A percentile compares a stretch with the other conserved stretches of the same genome.
Conservation (phyloP, 495 filamentous ascomycete species). For the Xylaria grammica region DNA sequence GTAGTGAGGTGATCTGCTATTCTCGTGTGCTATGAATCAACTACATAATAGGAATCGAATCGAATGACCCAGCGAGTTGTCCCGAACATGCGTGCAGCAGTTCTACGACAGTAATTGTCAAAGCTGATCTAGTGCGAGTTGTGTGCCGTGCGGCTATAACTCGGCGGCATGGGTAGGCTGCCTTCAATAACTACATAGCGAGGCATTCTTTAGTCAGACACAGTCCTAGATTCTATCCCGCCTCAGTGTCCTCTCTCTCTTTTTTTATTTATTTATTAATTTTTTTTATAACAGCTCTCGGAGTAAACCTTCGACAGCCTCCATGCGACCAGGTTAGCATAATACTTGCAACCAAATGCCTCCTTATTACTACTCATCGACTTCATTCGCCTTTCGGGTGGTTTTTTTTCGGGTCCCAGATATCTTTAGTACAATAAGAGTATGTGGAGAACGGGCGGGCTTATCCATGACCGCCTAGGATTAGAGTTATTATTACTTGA, state of each 20-base stretch:
- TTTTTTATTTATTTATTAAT: no score
- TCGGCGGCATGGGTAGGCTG: background rate
- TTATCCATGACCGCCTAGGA: constrained; percentile 10
- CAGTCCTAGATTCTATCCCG: background rate
- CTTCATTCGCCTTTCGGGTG: constrained; percentile 6
- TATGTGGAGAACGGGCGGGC: constrained; percentile 13
- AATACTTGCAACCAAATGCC: background rate
- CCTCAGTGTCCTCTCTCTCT: background rate
- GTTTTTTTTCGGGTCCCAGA: constrained; percentile 11
- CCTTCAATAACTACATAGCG: no score
- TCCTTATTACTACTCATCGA: constrained; percentile 13
- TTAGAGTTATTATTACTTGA: constrained; percentile 21
- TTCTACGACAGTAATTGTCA: background rate
- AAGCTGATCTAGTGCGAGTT: background rate
- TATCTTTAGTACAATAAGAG: constrained; percentile 14
- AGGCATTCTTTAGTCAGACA: no score
- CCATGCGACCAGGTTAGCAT: background rate
- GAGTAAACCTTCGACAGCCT: background rate
- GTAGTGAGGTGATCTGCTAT: constrained; percentile 4
- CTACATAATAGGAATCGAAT: background rate
- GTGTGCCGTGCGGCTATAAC: constrained; percentile 12
- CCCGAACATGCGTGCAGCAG: no score
- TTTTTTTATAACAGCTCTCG: background rate
- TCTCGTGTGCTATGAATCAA: constrained; percentile 2
- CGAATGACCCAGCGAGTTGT: constrained; percentile 5